Percentiles rank a stretch among this genome's conserved stretches.
phyloP scores from a whole-genome alignment of 1,139 yeast species.

The Pichia sp. region DNA sequence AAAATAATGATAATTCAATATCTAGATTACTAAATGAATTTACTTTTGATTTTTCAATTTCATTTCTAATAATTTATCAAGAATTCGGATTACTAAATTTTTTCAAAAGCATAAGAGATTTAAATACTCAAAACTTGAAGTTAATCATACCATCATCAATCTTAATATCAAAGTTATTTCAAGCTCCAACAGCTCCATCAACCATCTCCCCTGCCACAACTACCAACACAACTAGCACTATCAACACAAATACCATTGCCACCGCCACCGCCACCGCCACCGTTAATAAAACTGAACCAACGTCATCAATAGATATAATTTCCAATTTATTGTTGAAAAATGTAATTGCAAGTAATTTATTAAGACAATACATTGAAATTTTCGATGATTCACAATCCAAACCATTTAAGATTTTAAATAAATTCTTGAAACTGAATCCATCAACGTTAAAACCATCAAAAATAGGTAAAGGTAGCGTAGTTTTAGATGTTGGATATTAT shows the following conservation, averaged over 20 bases:
- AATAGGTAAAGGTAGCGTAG: constrained; percentile 23
- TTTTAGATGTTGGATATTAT: constrained; percentile 18
- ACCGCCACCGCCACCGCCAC: neutral
- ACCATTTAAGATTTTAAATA: constrained; percentile 23
- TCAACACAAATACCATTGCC: neutral
- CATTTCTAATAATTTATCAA: constrained; percentile 31
- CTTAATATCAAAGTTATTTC: constrained; percentile 15
- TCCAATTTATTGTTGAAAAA: constrained; percentile 23
- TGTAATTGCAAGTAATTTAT: constrained; percentile 25
- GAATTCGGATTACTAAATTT: constrained; percentile 35
- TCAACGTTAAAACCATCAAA: constrained; percentile 30
- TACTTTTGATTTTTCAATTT: constrained; percentile 21
- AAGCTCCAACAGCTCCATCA: constrained; percentile 1
- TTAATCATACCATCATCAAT: constrained; percentile 13
- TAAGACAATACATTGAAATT: constrained; percentile 27
- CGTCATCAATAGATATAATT: constrained; percentile 12
- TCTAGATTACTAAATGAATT: constrained; percentile 22
- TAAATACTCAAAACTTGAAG: constrained; percentile 14
- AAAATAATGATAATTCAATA: constrained; percentile 15
- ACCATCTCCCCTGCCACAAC: neutral
- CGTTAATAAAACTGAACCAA: neutral
- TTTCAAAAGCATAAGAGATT: constrained; percentile 25
- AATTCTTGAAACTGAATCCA: constrained; percentile 25
- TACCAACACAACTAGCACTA: neutral
- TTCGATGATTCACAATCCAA: constrained; percentile 28